Base-by-base conservation (phyloP, 805 yeast species). In the Suhomyces canberraensis region DNA sequence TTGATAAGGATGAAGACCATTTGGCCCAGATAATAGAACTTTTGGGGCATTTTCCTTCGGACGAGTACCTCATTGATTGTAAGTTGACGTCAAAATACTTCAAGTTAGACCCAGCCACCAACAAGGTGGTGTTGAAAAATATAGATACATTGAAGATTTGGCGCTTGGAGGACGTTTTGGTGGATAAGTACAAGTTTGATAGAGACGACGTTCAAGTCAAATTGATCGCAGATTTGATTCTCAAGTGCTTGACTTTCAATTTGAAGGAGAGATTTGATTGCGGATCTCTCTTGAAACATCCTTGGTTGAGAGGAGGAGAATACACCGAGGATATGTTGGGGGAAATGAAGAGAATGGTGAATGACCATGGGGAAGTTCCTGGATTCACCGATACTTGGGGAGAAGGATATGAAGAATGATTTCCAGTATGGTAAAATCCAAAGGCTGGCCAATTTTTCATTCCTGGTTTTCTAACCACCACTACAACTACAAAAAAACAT, bases 11-110 rank as follows among this genome's bases (percentile, higher is more conserved):
- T 52, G 84, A 78, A 48, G 84, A 78, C 48, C 84, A 78, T 54
- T 51, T 78, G 27, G 82, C 82, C 1, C 84, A 76, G 51, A 76
- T 78, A 29, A 66, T 79, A 25, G 85, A 80, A 51, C 51, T 79
- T 33, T 51, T 74, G 18, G 72, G 74, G 1, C 55, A 51, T 25
- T 69, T 73, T 25, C 71, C 72, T 4, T 40, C 51, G 14, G 56
- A 56, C 30, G 69, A 65, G 13, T 73, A 64, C 47, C 52, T 75
- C 18, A 50, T 54, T 28, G 58, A 60, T 39, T 69, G 75, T 46
- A 56, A 58, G 40, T 55, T 61, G 36, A 52, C 71, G 11, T 48
- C 65, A 15, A 65, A 69, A 38, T 71, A 53, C 46, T 71, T 74
- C 43, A 68, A 69, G 44, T 51, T 45, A 33, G 59, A 44, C 39